Evolutionary conservation across 2,329 filamentous ascomycete genomes (phyloP), one percentile per base, ranked within the genome.

Genomic region (Fusarium haematococcum): DNA sequence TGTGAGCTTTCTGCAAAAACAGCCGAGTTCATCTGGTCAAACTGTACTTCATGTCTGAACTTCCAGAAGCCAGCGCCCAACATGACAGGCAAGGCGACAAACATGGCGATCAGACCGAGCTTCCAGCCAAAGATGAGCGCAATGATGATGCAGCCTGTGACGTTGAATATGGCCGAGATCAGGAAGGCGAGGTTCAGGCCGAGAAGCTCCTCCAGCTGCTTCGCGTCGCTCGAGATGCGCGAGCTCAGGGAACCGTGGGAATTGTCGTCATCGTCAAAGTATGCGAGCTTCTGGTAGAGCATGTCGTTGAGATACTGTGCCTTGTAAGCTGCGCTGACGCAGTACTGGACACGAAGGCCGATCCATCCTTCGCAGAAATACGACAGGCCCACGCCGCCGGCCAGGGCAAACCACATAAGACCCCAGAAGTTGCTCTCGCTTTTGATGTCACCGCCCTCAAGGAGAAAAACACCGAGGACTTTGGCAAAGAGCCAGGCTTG

Each of bases 1-100:
- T 91, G 86, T 0, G 90, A 90, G 71, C 89, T 91, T 43, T 89
- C 86, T 10, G 85, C 84, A 75, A 91, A 92, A 0, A 91, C 87
- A 2, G 83, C 84, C 2, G 88, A 84, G 52, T 90, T 91, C 82
- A 90, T 86, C 50, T 85, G 81, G 52, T 91, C 89, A 41, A 92
- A 90, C 59, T 89, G 84, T 13, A 86, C 78, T 75, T 90, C 88
- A 2, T 88, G 83, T 16, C 84, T 81, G 37, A 89, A 80, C 66
- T 79, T 80, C 77, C 79, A 83, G 80, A 63, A 73, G 0, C 84
- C 84, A 1, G 84, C 75, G 1, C 66, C 69, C 2, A 84, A 54
- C 65, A 84, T 79, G 4, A 82, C 63, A 0, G 83, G 84, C 37
- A 85, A 69, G 3, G 79, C 80, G 1, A 80, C 78, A 58, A 78